phyloP scores from a whole-genome alignment of 108 stramenopile genomes.

The Fragilaria crotonensis region DNA sequence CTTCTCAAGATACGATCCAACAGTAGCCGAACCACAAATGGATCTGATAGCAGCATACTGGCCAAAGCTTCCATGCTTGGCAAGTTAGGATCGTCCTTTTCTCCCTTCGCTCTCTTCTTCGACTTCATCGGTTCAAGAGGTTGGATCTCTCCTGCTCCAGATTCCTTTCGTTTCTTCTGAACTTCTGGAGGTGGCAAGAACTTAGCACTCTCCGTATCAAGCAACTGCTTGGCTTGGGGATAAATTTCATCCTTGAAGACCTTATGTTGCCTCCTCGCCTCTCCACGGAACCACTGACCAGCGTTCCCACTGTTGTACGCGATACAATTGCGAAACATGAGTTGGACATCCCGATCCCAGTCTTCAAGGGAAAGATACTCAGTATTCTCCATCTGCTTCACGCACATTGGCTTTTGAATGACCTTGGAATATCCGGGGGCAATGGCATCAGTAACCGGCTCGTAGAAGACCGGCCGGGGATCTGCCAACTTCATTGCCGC shows the following conservation, averaged over 20 bases:
- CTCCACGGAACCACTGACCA: conserved; percentile 76
- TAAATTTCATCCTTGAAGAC: conserved; percentile 67
- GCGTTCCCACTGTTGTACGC: conserved; percentile 72
- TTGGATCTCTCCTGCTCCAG: conserved; percentile 19
- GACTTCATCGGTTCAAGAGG: conserved; percentile 45
- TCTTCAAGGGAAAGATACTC: conserved; percentile 51
- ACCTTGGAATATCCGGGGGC: conserved; percentile 76
- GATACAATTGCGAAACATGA: conserved; percentile 81
- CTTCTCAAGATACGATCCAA: conserved; percentile 59
- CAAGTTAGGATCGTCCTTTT: conserved; percentile 28
- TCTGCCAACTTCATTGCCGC: conserved; percentile 69
- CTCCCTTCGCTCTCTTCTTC: conserved; percentile 37
- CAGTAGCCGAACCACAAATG: conserved; percentile 74
- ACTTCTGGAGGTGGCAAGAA: conserved; percentile 4
- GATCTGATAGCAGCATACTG: conserved; percentile 76
- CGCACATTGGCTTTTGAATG: conserved; percentile 78
- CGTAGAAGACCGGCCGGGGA: conserved; percentile 70
- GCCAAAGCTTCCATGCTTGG: conserved; percentile 78
- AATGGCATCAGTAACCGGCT: conserved; percentile 85
- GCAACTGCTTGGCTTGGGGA: conserved; percentile 47
- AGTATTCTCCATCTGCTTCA: conserved; percentile 63
- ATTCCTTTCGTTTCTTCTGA: conserved; percentile 8
- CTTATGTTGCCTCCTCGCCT: conserved; percentile 70
- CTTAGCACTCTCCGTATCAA: conserved; percentile 47
- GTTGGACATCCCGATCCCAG: conserved; percentile 70